Evolutionary conservation across 2,329 filamentous ascomycete species (phyloP), one percentile per base, ranked within the genome.

Genomic region (Bipolaris victoriae): DNA sequence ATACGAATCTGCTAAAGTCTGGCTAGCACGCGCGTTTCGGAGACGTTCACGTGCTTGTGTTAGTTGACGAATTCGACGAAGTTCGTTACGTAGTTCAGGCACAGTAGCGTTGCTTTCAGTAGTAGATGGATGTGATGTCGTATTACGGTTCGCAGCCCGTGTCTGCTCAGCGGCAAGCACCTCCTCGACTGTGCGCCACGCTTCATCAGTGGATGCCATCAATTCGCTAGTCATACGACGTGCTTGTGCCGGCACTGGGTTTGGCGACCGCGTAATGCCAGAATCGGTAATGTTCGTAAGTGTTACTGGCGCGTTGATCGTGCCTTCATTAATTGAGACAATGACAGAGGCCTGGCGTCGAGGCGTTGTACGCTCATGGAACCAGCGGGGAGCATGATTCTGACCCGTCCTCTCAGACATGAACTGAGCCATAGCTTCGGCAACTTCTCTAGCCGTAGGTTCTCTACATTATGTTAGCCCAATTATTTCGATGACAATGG

Each of bases 151-250:
- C 24, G 65, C 58, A 37, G 62, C 64, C 37, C 68, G 61, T 47
- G 65, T 61, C 68, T 72, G 58, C 66, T 75, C 75, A 10, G 75
- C 73, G 64, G 75, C 73, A 65, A 81, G 77, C 35, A 79, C 79
- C 37, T 79, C 78, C 65, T 82, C 77, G 43, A 82, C 81, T 3
- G 77, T 80, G 41, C 77, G 78, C 80, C 80, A 82, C 9, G 80
- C 78, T 46, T 81, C 78, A 35, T 75, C 71, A 2, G 72, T 74
- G 10, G 72, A 72, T 7, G 66, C 66, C 3, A 74, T 65, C 18
- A 74, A 66, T 15, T 75, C 72, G 44, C 55, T 67, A 24, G 67
- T 63, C 46, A 67, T 62, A 22, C 71, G 69, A 37, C 69, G 72
- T 18, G 70, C 65, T 20, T 74, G 77, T 49, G 66, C 70, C 53